Base-by-base conservation (phyloP, 1,139 yeast species). In the Scheffersomyces titani region DNA sequence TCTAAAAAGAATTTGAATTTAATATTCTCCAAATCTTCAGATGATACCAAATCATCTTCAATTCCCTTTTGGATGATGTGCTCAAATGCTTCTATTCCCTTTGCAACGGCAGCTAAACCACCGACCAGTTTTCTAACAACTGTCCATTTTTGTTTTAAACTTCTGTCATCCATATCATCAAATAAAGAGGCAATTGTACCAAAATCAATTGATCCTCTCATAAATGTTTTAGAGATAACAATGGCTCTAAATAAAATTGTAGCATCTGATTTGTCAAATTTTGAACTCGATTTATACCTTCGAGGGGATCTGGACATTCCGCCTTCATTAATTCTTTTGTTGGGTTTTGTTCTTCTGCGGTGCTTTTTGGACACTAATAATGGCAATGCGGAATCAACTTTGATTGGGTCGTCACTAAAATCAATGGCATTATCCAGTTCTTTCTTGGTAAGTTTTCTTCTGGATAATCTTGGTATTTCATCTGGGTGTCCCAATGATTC, bases 141-240 rank as follows among this genome's bases (percentile, higher is more conserved):
- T 0, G 87, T 83, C 96, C 96, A 90, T 58, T 81, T 83, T 51
- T 83, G 80, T 55, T 77, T 78, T 18, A 87, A 79, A 0, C 78
- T 73, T 1, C 75, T 72, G 3, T 72, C 70, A 22, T 67, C 73
- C 48, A 72, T 64, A 19, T 72, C 80, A 1, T 68, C 74, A 59
- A 88, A 78, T 5, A 81, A 70, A 0, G 66, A 64, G 0, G 87
- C 77, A n/a, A 90, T 83, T 50, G 76, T 68, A 0, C 76, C 77
- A 84, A 91, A 90, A 59, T 86, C 86, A 48, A 87, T 86, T 3
- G 74, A 70, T 3, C 78, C 77, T 57, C 81, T 75, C 51, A 76
- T 69, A 59, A 83, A 74, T 1, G 90, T 76, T 60, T 88, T 81
- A 20, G 85, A 82, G n/a, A 90, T 86, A 7, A 89, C 82, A 30